phyloP scores from a whole-genome alignment of 768 basidiomycete genomes.

The Pleurotus giganteus region DNA sequence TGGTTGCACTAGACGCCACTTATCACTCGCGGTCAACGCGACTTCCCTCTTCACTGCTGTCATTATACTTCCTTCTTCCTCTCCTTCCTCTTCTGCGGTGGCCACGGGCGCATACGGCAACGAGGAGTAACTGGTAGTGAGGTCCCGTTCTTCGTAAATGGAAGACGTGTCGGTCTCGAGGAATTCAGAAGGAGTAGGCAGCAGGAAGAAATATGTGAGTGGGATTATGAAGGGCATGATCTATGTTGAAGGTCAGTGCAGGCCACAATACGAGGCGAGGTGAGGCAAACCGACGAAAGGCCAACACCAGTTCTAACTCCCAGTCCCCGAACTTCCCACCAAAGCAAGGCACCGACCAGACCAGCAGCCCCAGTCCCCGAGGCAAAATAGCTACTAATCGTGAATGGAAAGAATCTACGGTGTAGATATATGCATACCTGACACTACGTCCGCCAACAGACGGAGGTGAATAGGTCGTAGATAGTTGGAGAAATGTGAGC shows the following conservation, averaged over 20 bases:
- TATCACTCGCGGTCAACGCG: conserved; percentile 66
- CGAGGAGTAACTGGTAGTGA: conserved; percentile 25
- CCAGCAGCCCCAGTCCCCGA: conserved; percentile 95
- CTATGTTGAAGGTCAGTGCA: conserved; percentile 34
- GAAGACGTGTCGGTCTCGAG: conserved; percentile 34
- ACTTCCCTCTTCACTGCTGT: conserved; percentile 41
- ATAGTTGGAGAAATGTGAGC: conserved; percentile 92
- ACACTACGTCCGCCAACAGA: conserved; percentile 77
- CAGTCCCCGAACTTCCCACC: conserved; percentile 89
- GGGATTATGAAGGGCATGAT: conserved; percentile 82
- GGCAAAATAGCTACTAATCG: conserved; percentile 71
- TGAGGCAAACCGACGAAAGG: conserved; percentile 65
- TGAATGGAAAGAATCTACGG: not conserved
- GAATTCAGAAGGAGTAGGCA: conserved; percentile 62
- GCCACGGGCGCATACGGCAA: conserved; percentile 46
- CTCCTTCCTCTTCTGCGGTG: conserved; percentile 38
- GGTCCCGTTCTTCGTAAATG: conserved; percentile 36
- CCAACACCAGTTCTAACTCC: conserved; percentile 86
- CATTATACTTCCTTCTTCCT: conserved; percentile 37
- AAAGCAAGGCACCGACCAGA: conserved; percentile 85
- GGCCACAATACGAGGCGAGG: conserved; percentile 3
- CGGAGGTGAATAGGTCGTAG: conserved; percentile 69
- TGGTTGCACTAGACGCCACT: conserved; percentile 79
- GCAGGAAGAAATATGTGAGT: conserved; percentile 69
- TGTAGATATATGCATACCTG: conserved; percentile 48